A percentile compares a stretch with the other conserved stretches of the same genome.
Conservation (phyloP, 345 rosid species). For the Salix caprea region DNA sequence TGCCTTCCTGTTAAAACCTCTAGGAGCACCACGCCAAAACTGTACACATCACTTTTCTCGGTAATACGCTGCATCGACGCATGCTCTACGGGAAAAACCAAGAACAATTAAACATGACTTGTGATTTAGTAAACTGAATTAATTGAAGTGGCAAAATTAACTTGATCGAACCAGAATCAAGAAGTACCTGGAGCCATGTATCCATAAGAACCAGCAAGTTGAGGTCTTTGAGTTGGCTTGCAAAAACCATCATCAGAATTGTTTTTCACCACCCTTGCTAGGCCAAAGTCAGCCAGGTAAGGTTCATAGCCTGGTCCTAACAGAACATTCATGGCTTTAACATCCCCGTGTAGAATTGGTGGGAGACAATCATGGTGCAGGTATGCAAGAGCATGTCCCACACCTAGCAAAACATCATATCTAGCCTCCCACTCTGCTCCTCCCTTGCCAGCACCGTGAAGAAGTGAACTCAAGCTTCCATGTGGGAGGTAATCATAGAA, state of each 20-base stretch:
- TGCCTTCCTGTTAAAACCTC: constrained; percentile 90
- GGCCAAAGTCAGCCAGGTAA: constrained; percentile 85
- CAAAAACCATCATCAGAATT: constrained; percentile 27
- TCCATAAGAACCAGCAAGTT: constrained; percentile 92
- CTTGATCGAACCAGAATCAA: background rate
- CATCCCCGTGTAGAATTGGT: constrained; percentile 84
- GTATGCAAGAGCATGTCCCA: constrained; percentile 85
- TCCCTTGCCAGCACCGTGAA: constrained; percentile 70
- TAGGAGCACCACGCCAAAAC: constrained; percentile 73
- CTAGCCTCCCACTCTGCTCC: constrained; percentile 85
- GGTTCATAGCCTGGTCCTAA: constrained; percentile 66
- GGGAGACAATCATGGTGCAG: constrained; percentile 91
- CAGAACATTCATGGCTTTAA: constrained; percentile 86
- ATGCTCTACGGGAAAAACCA: constrained; percentile 47
- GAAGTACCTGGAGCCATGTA: constrained; percentile 95
- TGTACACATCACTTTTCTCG: constrained; percentile 88
- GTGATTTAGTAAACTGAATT: background rate
- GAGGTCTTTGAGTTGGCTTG: constrained; percentile 52
- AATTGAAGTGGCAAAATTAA: background rate
- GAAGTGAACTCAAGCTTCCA: constrained; percentile 87
- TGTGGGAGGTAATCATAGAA: constrained; percentile 91
- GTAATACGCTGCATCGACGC: constrained; percentile 72
- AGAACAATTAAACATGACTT: background rate
- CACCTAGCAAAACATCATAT: constrained; percentile 68
- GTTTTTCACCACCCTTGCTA: constrained; percentile 52